A percentile compares a stretch with the other conserved stretches of the same genome.
phyloP scores from a whole-genome alignment of 352 stramenopile genomes.

The Globisporangium emineosum region DNA sequence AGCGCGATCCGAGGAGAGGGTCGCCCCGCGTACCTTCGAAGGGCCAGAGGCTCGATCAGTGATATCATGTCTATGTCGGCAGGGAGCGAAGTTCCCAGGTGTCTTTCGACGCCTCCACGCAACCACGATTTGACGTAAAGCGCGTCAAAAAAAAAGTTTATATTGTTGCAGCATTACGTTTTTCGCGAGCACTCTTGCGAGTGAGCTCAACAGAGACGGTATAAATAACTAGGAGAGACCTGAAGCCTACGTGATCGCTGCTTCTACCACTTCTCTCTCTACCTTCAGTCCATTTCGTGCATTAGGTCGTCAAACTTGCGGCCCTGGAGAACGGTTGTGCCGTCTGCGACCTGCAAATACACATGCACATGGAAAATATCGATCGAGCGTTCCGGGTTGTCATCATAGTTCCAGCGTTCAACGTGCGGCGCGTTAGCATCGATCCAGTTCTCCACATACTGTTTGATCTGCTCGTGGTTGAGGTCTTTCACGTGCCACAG shows the following conservation, averaged over 20 bases:
- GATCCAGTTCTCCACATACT: constrained; percentile 89
- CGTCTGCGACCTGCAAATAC: constrained; percentile 73
- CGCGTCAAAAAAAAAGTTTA: background rate
- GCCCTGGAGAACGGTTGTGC: constrained; percentile 50
- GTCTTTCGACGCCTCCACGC: too few relatives aligned
- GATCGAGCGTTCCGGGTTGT: constrained; percentile 87
- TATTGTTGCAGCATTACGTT: constrained; percentile 9
- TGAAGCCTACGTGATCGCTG: background rate
- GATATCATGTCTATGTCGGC: too few relatives aligned
- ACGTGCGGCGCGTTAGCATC: constrained; percentile 80
- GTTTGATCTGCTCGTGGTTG: constrained; percentile 77
- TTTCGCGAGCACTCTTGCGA: constrained; percentile 4
- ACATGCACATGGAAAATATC: constrained; percentile 91
- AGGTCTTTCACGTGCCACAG: constrained; percentile 81
- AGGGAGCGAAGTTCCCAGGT: too few relatives aligned
- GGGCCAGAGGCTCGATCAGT: too few relatives aligned
- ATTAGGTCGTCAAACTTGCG: constrained; percentile 65
- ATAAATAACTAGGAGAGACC: constrained; percentile 9
- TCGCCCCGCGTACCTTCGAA: too few relatives aligned
- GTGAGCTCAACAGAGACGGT: constrained; percentile 4
- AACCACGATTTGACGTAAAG: background rate
- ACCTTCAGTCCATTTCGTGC: constrained; percentile 66
- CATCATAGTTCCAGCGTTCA: constrained; percentile 83
- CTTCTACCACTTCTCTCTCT: background rate
- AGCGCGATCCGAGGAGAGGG: too few relatives aligned